Base-by-base conservation (phyloP, 164 flowering plant genomes). In the Tetracentron sinense region DNA sequence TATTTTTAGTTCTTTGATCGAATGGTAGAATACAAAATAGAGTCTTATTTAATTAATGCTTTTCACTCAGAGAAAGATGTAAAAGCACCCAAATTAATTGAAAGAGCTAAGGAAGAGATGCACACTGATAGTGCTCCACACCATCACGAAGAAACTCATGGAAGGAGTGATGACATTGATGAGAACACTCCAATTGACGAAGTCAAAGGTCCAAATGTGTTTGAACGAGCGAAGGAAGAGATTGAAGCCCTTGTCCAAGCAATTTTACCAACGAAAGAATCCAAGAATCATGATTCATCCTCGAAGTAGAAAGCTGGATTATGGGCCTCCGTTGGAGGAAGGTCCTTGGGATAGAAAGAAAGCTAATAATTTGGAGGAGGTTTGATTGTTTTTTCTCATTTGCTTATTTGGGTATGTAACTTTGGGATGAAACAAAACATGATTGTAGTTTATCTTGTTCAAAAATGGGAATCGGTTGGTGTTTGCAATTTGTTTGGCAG, bases 221-320 rank as follows among this genome's bases (percentile, higher is more conserved):
- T 88, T 64, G 72, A 80, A 50, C 76, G 92, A 46, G 81, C 74
- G 20, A 86, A 83, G 77, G 92, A 88, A 81, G 95, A 88, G 69
- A 25, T 88, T 12, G 89, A 86, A 65, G 95, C 95, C 42, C 42
- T 86, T 38, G 82, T 79, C 53, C 64, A 72, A 60, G 69, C 85
- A 4, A 61, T 84, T 51, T 82, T 44, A 54, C 86, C 84, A 1
- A 83, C 82, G 72, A 84, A 82, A 62, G 82, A 84, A 48, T 65
- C 82, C 6, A 59, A 62, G 0, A 30, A n/a, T 56, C 68, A 74
- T 6, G 58, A 60, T 27, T 59, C 63, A 1, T 48, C 73, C 29
- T 52, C 65, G 0, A 56, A 78, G 60, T 58, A 72, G 30, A 69
- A 55, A 25, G 64, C 50, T 21, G 76, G 79, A 6, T 66, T 66